These are phyloP conservation scores for Nicotiana obtusifolia DNA, from an alignment of 257 asterid species.

Conservation along the genomic window DNA sequence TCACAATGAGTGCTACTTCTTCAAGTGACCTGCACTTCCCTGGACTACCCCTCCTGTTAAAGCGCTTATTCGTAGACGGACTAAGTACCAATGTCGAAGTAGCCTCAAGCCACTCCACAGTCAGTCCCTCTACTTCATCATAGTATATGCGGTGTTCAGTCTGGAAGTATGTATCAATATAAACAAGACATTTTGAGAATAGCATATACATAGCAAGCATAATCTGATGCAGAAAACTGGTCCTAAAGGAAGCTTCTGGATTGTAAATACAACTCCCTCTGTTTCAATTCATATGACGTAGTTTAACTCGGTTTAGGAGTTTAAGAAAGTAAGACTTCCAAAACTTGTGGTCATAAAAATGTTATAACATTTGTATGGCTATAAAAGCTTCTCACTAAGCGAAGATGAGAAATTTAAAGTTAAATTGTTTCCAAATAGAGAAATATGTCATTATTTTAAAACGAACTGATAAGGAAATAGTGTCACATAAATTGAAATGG, in stretches of 20 bases:
- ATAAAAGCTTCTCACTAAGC: too few relatives aligned
- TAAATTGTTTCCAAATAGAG: too few relatives aligned
- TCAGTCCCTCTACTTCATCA: slow-evolving; percentile 74
- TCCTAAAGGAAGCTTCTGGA: background rate
- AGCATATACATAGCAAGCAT: background rate
- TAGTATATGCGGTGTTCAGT: slow-evolving; percentile 72
- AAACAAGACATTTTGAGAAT: background rate
- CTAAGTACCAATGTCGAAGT: slow-evolving; percentile 69
- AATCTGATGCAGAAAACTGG: background rate
- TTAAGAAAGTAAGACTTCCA: too few relatives aligned
- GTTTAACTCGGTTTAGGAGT: too few relatives aligned
- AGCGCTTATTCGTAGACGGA: slow-evolving; percentile 35
- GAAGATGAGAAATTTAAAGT: too few relatives aligned
- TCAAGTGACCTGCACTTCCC: slow-evolving; percentile 49
- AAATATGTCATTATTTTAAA: too few relatives aligned
- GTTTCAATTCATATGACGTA: too few relatives aligned
- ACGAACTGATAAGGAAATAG: too few relatives aligned
- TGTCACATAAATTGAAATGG: too few relatives aligned
- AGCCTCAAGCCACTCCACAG: slow-evolving; percentile 75
- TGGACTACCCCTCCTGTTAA: slow-evolving; percentile 42
- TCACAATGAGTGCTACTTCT: slow-evolving; percentile 51
- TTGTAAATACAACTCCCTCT: background rate
- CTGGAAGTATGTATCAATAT: slow-evolving; percentile 21
- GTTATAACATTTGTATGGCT: too few relatives aligned
- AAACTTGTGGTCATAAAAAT: too few relatives aligned